A percentile compares a stretch with the other conserved stretches of the same genome.
Conservation (phyloP, 2,329 filamentous ascomycete species). For the Fusarium kyushuense region DNA sequence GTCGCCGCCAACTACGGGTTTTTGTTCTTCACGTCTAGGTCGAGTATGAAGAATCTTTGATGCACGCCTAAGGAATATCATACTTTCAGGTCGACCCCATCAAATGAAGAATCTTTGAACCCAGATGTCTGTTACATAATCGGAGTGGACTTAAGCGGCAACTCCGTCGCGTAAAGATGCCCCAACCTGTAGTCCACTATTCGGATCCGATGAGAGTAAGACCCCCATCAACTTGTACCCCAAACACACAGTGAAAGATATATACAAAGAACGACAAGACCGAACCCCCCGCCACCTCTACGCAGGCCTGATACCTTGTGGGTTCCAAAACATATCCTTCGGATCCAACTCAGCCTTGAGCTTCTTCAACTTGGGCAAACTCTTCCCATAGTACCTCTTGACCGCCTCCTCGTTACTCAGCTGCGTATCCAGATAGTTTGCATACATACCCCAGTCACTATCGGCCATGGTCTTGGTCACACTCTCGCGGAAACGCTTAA, state of each 20-base stretch:
- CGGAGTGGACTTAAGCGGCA: not conserved
- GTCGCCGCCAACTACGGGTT: too few species aligned
- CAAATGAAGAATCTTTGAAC: too few species aligned
- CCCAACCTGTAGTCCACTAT: not conserved
- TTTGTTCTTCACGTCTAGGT: not conserved
- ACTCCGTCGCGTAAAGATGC: not conserved
- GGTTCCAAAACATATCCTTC: constrained; percentile 56
- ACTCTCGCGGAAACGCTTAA: constrained; percentile 53
- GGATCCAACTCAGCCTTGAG: constrained; percentile 56
- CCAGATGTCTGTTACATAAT: not conserved
- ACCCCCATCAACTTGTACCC: not conserved
- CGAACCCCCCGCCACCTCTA: not conserved
- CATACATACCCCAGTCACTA: constrained; percentile 56
- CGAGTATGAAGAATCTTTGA: too few species aligned
- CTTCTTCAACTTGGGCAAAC: constrained; percentile 50
- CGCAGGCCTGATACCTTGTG: constrained; percentile 49
- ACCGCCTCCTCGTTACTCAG: constrained; percentile 52
- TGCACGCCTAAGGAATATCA: too few species aligned
- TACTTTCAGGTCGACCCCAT: too few species aligned
- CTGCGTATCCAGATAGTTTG: constrained; percentile 57
- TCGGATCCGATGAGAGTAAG: not conserved
- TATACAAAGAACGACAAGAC: constrained; percentile 7
- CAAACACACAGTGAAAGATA: not conserved
- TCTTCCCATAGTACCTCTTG: constrained; percentile 53
- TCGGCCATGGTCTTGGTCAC: constrained; percentile 47